Evolutionary conservation across 805 yeast genomes (phyloP).

Genomic region (Starmera quercuum): DNA sequence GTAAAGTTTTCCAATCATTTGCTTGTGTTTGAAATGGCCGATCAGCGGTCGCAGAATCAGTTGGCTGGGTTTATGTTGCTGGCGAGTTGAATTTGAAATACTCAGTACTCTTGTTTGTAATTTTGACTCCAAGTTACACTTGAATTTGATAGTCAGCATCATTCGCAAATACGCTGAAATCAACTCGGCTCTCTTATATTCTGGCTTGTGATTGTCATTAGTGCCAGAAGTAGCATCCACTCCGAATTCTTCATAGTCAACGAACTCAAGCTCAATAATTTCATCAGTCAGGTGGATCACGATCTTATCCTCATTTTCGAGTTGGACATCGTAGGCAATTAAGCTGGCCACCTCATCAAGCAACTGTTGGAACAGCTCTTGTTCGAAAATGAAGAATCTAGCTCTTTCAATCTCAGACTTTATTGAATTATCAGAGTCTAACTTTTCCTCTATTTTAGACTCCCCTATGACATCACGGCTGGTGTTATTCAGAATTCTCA

Average conservation of each 20-base stretch:
- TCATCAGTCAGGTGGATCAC: constrained; percentile 59
- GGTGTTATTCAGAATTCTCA: constrained; percentile 48
- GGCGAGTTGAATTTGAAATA: constrained; percentile 3
- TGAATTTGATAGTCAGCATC: constrained; percentile 31
- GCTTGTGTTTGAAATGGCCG: constrained; percentile 51
- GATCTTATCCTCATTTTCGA: constrained; percentile 56
- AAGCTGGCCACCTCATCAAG: constrained; percentile 68
- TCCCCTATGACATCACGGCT: constrained; percentile 54
- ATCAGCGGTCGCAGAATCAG: constrained; percentile 48
- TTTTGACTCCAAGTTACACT: constrained; percentile 24
- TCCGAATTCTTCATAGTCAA: constrained; percentile 28
- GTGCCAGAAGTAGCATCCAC: constrained; percentile 32
- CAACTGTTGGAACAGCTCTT: constrained; percentile 75
- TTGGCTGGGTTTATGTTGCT: constrained; percentile 30
- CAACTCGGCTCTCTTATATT: constrained; percentile 27
- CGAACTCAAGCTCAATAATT: constrained; percentile 63
- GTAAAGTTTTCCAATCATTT: constrained; percentile 22
- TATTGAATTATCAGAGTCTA: constrained; percentile 27
- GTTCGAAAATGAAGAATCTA: constrained; percentile 75
- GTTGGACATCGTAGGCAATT: constrained; percentile 59
- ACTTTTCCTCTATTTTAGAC: constrained; percentile 23
- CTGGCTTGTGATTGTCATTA: constrained; percentile 24
- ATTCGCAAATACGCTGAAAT: constrained; percentile 24
- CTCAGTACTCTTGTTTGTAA: constrained; percentile 13
- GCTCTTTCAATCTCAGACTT: constrained; percentile 58